phyloP scores from a whole-genome alignment of 2,329 filamentous ascomycete species.

The Trichoderma cornu-damae region DNA sequence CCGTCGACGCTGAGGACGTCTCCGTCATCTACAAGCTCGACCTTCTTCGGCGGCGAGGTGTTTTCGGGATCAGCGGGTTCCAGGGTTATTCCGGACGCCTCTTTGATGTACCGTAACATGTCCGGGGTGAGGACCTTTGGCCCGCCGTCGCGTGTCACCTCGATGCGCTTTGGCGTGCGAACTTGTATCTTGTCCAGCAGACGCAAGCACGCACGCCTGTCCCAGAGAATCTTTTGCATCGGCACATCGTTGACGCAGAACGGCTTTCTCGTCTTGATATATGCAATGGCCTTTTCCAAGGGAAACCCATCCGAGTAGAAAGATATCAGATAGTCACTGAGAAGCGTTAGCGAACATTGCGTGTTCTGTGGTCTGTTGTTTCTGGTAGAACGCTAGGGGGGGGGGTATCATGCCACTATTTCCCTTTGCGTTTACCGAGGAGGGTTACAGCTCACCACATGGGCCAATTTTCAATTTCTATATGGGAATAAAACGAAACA shows the following conservation, averaged over 20 bases:
- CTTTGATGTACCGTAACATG: constrained; percentile 71
- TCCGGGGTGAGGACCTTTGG: constrained; percentile 73
- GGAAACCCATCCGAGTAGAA: constrained; percentile 99
- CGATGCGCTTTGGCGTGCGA: constrained; percentile 79
- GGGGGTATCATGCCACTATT: constrained; percentile 27
- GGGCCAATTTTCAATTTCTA: constrained; percentile 90
- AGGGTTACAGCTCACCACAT: constrained; percentile 56
- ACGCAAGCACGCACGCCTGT: constrained; percentile 80
- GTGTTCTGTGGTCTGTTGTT: background rate
- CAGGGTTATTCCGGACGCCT: constrained; percentile 71
- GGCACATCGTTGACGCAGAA: constrained; percentile 97
- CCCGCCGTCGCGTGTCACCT: constrained; percentile 90
- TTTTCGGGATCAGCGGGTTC: constrained; percentile 62
- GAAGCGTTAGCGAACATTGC: background rate
- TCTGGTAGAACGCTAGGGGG: constrained; percentile 15
- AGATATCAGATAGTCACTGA: constrained; percentile 84
- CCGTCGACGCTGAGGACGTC: constrained; percentile 88
- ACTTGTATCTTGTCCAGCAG: constrained; percentile 87
- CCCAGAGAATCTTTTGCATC: constrained; percentile 97
- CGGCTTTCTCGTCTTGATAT: constrained; percentile 85
- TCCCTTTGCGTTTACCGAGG: constrained; percentile 35
- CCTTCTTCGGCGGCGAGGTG: constrained; percentile 60
- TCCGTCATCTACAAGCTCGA: constrained; percentile 84
- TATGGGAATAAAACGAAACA: no score
- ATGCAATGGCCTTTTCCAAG: constrained; percentile 92